A percentile compares a stretch with the other conserved stretches of the same genome.
Evolutionary conservation across 2,329 filamentous ascomycete species (phyloP).

Genomic region (Calonectria crousiana): DNA sequence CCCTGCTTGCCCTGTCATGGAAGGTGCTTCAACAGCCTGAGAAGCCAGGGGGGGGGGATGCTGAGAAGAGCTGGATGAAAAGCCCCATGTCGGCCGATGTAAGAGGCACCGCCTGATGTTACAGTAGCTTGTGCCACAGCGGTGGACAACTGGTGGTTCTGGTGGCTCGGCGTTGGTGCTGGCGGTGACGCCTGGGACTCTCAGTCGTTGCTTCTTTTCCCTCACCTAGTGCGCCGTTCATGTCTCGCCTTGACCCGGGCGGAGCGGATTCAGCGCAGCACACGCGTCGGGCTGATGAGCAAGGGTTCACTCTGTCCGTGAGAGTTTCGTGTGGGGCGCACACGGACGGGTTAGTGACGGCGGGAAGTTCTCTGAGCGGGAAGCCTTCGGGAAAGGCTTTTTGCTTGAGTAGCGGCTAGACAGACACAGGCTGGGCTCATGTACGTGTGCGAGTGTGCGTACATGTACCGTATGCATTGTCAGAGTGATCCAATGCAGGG

Average conservation of each 20-base stretch:
- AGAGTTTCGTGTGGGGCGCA: conserved; percentile 30
- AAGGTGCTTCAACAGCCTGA: conserved; percentile 39
- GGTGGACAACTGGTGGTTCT: conserved; percentile 35
- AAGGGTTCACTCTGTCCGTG: conserved; percentile 29
- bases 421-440: neutral
- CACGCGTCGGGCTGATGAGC: conserved; percentile 28
- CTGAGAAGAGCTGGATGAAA: conserved; percentile 9
- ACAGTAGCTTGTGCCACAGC: conserved; percentile 36
- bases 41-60: conserved; percentile 26
- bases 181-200: conserved; percentile 32
- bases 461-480: conserved; percentile 15
- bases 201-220: conserved; percentile 33
- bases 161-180: conserved; percentile 27
- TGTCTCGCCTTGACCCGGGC: conserved; percentile 41
- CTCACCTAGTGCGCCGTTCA: conserved; percentile 33
- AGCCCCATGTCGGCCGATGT: conserved; percentile 28
- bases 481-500: conserved; percentile 21
- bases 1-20: conserved; percentile 46
- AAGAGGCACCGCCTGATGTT: conserved; percentile 37
- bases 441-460: conserved; percentile 14
- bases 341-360: conserved; percentile 18
- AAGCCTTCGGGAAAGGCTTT: conserved; percentile 20
- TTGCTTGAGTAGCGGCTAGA: conserved; percentile 7
- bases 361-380: conserved; percentile 19
- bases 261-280: conserved; percentile 29